Percentiles rank a stretch among this genome's conserved stretches.
Evolutionary conservation across 495 filamentous ascomycete species (phyloP).

Genomic region (Friedmanniomyces simplex): DNA sequence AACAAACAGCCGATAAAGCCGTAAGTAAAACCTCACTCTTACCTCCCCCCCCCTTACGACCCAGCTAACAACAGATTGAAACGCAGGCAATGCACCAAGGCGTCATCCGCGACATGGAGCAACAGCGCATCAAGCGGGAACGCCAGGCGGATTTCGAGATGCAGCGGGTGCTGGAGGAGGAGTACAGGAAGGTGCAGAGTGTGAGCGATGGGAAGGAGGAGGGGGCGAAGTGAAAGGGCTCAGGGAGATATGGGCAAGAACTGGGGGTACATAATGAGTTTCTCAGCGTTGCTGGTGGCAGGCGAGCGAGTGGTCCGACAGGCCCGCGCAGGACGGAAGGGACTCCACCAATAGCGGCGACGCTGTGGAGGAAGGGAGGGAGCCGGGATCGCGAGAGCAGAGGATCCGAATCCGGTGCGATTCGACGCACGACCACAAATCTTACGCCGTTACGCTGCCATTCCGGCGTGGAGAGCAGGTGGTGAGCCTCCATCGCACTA

Average conservation of each 20-base stretch:
- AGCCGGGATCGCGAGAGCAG: too few relatives aligned
- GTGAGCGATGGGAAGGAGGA: conserved; percentile 34
- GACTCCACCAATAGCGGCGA: too few relatives aligned
- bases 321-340: too few relatives aligned
- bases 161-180: conserved; percentile 73
- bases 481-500: too few relatives aligned
- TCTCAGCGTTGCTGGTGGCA: too few relatives aligned
- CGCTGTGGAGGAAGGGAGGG: too few relatives aligned
- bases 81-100: conserved; percentile 87
- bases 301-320: too few relatives aligned
- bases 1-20: conserved; percentile 76
- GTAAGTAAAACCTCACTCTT: conserved; percentile 45
- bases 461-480: too few relatives aligned
- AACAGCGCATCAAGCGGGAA: conserved; percentile 70
- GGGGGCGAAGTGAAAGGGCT: neutral
- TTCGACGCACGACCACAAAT: too few relatives aligned
- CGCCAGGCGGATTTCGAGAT: conserved; percentile 88
- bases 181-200: conserved; percentile 79
- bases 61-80: conserved; percentile 3
- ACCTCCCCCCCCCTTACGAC: neutral
- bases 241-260: neutral
- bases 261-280: too few relatives aligned
- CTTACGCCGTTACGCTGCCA: too few relatives aligned
- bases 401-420: too few relatives aligned
- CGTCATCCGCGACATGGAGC: conserved; percentile 89